Evolutionary conservation across 2,329 filamentous ascomycete genomes (phyloP).

Genomic region (Claviceps arundinis): DNA sequence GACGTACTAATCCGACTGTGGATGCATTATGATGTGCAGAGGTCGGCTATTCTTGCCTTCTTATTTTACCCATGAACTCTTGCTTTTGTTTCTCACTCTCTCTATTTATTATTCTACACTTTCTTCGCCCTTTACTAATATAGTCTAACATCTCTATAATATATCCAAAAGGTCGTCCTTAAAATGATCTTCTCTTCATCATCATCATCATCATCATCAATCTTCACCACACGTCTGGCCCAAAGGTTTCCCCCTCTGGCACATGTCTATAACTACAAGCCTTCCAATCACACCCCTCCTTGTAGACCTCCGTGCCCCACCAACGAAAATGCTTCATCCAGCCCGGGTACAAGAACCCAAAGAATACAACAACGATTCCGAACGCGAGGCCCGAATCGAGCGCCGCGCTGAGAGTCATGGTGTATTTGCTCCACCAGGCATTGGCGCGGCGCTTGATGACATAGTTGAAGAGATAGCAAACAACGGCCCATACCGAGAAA

Average conservation of each 20-base stretch:
- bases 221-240: slow-evolving; percentile 44
- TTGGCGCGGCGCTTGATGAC: slow-evolving; percentile 53
- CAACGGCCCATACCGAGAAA: slow-evolving; percentile 74
- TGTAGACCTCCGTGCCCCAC: slow-evolving; percentile 85
- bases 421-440: slow-evolving; percentile 84
- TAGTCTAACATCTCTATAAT: no score
- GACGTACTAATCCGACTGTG: no score
- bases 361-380: slow-evolving; percentile 72
- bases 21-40: no score
- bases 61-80: no score
- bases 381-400: slow-evolving; percentile 74
- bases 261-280: slow-evolving; percentile 60
- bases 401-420: slow-evolving; percentile 75
- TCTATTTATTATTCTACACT: background rate
- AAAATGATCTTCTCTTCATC: background rate
- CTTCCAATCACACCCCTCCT: slow-evolving; percentile 73
- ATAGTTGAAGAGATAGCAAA: slow-evolving; percentile 78
- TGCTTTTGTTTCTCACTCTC: no score
- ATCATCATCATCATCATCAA: no score
- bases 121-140: background rate
- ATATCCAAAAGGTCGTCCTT: no score
- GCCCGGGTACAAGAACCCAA: slow-evolving; percentile 73
- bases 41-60: background rate
- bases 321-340: slow-evolving; percentile 61
- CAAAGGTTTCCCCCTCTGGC: slow-evolving; percentile 50